These are phyloP conservation scores for Sungouiozyma ichnusensis DNA, from an alignment of 805 yeast genomes.

Conservation along the genomic window DNA sequence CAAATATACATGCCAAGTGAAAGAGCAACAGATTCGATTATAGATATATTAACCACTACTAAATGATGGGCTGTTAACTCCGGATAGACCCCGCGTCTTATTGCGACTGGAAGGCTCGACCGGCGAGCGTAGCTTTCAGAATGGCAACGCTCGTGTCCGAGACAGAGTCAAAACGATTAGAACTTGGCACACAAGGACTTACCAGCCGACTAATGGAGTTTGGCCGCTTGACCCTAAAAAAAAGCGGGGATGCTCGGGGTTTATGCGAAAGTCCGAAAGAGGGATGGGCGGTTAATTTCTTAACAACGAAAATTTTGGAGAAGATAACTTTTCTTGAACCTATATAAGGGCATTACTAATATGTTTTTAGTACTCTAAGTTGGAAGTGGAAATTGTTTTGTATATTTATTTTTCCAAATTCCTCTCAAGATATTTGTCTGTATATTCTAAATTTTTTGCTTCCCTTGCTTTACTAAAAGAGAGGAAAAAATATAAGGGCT, in stretches of 20 bases:
- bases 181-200: no score
- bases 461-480: not conserved
- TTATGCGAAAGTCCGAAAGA: not conserved
- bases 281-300: not conserved
- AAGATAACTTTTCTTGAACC: not conserved
- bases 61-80: not conserved
- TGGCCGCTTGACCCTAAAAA: no score
- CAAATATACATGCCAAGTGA: not conserved
- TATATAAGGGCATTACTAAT: not conserved
- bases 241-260: not conserved
- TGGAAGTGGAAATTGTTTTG: no score
- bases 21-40: not conserved
- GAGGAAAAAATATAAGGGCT: no score
- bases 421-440: no score
- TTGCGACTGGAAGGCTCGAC: no score
- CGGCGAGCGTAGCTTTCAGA: not conserved
- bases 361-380: not conserved
- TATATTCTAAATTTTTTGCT: not conserved
- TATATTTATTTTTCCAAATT: no score
- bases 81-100: no score
- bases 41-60: not conserved
- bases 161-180: no score
- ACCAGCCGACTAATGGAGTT: not conserved
- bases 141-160: no score
- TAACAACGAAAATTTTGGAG: not conserved